Evolutionary conservation across 2,329 filamentous ascomycete genomes (phyloP).

Genomic region (Cytospora mali): DNA sequence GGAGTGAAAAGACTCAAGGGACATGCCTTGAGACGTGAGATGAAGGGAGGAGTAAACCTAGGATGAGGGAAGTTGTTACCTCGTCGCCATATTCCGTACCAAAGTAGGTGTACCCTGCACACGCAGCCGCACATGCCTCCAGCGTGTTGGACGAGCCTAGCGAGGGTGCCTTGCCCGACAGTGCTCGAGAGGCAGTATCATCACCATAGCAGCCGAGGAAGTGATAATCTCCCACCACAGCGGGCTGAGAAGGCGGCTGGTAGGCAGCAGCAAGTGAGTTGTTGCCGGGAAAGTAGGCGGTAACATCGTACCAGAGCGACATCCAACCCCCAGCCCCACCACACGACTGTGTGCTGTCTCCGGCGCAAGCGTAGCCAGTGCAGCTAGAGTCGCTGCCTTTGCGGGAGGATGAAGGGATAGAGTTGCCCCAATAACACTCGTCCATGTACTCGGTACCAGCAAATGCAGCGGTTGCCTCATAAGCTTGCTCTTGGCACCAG

Average conservation of each 20-base stretch:
- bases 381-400: conserved; percentile 31
- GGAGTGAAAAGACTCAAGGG: not conserved
- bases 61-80: conserved; percentile 21
- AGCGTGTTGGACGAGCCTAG: conserved; percentile 31
- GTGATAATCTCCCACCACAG: conserved; percentile 29
- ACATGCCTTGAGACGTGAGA: not conserved
- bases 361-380: conserved; percentile 37
- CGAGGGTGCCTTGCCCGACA: not conserved
- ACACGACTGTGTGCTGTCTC: conserved; percentile 36
- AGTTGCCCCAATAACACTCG: not conserved
- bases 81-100: conserved; percentile 33
- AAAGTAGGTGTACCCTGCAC: conserved; percentile 34
- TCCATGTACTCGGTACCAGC: not conserved
- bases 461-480: conserved; percentile 3
- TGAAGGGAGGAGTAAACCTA: not conserved
- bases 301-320: conserved; percentile 38
- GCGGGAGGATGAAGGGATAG: not conserved
- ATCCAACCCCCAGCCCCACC: conserved; percentile 39
- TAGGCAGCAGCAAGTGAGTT: conserved; percentile 9
- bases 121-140: conserved; percentile 33
- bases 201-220: conserved; percentile 34
- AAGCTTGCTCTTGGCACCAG: conserved; percentile 25
- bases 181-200: conserved; percentile 25
- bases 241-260: conserved; percentile 29
- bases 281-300: conserved; percentile 24